Evolutionary conservation across 768 basidiomycete species (phyloP).

Genomic region (Tricholoma terreum): DNA sequence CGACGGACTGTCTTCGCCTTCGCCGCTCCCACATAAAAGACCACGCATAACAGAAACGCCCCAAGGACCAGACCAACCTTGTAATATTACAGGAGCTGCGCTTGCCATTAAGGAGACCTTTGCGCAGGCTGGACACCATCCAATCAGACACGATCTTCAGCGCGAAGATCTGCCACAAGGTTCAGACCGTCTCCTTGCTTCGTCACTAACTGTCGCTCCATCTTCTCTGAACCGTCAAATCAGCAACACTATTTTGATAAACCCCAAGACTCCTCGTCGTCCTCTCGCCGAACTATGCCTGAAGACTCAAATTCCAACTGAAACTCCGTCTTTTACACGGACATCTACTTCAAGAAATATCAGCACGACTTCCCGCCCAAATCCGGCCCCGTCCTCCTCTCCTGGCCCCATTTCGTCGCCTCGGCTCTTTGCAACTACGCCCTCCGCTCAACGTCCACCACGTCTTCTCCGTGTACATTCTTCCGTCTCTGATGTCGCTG

Average conservation of each 20-base stretch:
- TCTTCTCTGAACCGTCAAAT: conserved; percentile 6
- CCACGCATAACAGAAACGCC: conserved; percentile 1
- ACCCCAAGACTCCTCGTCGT: neutral
- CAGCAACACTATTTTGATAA: neutral
- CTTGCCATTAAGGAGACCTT: neutral
- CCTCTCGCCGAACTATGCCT: neutral
- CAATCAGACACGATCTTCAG: neutral
- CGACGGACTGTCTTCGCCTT: conserved; percentile 2
- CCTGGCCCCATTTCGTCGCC: conserved; percentile 13
- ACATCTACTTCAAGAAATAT: neutral
- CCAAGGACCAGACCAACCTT: neutral
- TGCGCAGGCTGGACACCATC: neutral
- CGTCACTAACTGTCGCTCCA: neutral
- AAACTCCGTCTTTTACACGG: neutral
- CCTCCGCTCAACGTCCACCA: conserved; percentile 10
- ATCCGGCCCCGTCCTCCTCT: conserved; percentile 2
- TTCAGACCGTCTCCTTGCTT: too few species aligned
- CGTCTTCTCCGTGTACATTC: conserved; percentile 12
- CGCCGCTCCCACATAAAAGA: conserved; percentile 11
- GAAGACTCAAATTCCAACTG: neutral
- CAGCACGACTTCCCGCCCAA: neutral
- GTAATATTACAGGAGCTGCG: neutral
- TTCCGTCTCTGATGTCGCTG: neutral
- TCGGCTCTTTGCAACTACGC: conserved; percentile 11
- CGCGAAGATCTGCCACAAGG: neutral